These are phyloP conservation scores for Trichoderma arundinaceum DNA, from an alignment of 2,329 filamentous ascomycete genomes.

Conservation along the genomic window DNA sequence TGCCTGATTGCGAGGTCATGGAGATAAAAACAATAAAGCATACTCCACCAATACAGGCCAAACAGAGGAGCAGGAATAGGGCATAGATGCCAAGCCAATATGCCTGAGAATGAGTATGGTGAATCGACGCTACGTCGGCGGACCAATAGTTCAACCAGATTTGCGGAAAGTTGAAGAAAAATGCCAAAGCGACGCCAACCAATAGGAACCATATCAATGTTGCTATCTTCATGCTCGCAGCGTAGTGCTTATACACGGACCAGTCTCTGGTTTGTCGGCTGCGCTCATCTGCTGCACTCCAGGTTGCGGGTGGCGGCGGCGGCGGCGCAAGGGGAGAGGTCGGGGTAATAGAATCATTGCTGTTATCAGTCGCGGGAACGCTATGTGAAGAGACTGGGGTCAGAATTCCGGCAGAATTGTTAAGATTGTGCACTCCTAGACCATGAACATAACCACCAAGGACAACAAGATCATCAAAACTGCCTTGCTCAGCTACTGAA, in stretches of 20 bases:
- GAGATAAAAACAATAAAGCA: constrained; percentile 37
- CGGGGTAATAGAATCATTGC: background rate
- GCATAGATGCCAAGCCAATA: constrained; percentile 45
- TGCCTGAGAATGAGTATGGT: constrained; percentile 29
- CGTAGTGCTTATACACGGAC: constrained; percentile 46
- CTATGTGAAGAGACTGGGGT: background rate
- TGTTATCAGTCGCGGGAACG: background rate
- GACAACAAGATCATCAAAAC: constrained; percentile 38
- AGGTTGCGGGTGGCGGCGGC: background rate
- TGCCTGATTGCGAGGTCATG: constrained; percentile 41
- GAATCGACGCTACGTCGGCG: constrained; percentile 35
- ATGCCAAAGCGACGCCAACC: constrained; percentile 37
- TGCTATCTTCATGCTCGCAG: constrained; percentile 37
- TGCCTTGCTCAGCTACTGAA: constrained; percentile 50
- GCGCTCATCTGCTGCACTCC: constrained; percentile 30
- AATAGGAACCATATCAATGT: constrained; percentile 36
- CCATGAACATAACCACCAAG: constrained; percentile 49
- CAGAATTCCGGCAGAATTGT: background rate
- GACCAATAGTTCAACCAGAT: constrained; percentile 53
- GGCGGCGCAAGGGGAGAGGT: background rate
- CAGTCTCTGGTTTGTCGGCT: constrained; percentile 43
- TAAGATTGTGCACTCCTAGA: constrained; percentile 42
- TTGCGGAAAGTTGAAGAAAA: constrained; percentile 40
- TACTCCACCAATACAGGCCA: constrained; percentile 32
- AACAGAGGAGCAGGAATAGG: constrained; percentile 32